Evolutionary conservation across 345 rosid genomes (phyloP).

Genomic region (Reutealis trisperma): DNA sequence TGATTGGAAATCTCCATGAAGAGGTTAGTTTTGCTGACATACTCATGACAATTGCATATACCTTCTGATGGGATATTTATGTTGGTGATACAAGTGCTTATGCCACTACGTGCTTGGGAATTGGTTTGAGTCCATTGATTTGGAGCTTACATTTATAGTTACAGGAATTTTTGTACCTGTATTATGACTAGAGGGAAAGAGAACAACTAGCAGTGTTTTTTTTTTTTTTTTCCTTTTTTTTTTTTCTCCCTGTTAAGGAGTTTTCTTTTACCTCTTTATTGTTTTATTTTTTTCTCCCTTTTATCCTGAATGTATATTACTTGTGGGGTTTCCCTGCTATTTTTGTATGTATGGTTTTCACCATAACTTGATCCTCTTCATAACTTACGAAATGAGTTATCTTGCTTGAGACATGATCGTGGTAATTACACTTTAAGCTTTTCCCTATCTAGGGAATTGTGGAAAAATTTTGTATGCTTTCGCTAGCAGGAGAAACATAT

Average conservation of each 20-base stretch:
- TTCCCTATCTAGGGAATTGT: too few relatives aligned
- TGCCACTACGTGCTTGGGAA: not conserved
- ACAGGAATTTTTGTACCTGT: not conserved
- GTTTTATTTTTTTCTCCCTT: not conserved
- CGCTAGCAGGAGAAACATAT: too few relatives aligned
- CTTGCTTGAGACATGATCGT: too few relatives aligned
- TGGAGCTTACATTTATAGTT: too few relatives aligned
- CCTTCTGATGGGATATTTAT: not conserved
- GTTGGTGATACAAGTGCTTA: not conserved
- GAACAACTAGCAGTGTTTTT: not conserved
- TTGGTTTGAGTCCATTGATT: not conserved
- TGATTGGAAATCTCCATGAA: slow-evolving; percentile 73
- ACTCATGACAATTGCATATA: not conserved
- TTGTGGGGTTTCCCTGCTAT: not conserved
- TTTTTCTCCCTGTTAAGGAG: too few relatives aligned
- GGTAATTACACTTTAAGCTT: too few relatives aligned
- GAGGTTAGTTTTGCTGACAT: not conserved
- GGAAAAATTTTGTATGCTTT: too few relatives aligned
- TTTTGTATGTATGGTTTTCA: not conserved
- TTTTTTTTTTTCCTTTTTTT: too few relatives aligned
- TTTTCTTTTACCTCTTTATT: too few relatives aligned
- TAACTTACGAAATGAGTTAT: too few relatives aligned
- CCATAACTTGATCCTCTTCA: not conserved
- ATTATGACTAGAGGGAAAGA: not conserved
- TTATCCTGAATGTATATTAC: too few relatives aligned